phyloP scores from a whole-genome alignment of 495 filamentous ascomycete species.

The Neurospora sp. region DNA sequence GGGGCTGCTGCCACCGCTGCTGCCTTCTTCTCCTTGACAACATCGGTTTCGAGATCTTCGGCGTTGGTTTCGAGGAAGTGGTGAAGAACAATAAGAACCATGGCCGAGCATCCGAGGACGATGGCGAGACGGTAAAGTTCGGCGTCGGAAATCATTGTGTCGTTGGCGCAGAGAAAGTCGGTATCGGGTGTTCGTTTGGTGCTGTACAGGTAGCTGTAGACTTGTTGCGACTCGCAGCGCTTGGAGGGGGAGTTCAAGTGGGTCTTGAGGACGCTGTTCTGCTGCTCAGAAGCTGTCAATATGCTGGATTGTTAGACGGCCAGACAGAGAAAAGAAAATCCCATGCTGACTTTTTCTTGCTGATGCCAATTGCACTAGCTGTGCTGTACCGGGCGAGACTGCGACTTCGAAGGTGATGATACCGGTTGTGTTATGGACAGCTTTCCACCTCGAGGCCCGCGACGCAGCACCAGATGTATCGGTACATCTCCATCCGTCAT shows the following conservation, averaged over 20 bases:
- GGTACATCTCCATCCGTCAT: not conserved
- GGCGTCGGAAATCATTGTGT: slow-evolving; percentile 73
- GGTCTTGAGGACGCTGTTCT: not conserved
- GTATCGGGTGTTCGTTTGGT: not conserved
- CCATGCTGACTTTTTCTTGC: not conserved
- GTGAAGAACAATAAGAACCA: slow-evolving; percentile 92
- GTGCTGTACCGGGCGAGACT: not conserved
- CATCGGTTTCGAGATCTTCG: slow-evolving; percentile 40
- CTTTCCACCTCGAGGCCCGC: slow-evolving; percentile 11
- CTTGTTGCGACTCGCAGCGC: not conserved
- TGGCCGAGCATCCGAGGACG: slow-evolving; percentile 81
- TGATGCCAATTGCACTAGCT: not conserved
- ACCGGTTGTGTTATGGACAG: slow-evolving; percentile 17
- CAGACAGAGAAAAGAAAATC: not conserved
- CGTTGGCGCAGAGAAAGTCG: not conserved
- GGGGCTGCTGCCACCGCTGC: slow-evolving; percentile 38
- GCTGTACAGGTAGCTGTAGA: not conserved
- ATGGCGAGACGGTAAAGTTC: slow-evolving; percentile 80
- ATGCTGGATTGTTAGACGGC: not conserved
- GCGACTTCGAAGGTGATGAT: not conserved
- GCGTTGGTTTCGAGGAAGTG: slow-evolving; percentile 97
- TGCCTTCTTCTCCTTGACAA: slow-evolving; percentile 52
- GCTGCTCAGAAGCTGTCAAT: not conserved
- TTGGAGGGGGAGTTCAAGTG: not conserved
- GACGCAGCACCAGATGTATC: slow-evolving; percentile 2